Percentiles rank a stretch among this genome's conserved stretches.
Conservation (phyloP, 169 alveolate species). For the Plasmodium knowlesi region DNA sequence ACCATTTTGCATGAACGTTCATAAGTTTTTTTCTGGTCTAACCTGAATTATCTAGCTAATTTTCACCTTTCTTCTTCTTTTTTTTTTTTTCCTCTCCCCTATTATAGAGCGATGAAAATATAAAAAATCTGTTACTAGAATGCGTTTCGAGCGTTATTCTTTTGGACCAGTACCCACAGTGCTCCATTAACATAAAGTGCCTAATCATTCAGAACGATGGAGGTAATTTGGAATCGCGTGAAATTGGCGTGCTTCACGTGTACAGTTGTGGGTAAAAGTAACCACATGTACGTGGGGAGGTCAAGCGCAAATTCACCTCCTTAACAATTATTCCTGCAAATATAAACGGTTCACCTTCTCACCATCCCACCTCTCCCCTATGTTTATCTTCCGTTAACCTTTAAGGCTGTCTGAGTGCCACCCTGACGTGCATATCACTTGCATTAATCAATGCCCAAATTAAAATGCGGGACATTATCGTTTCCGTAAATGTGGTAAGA, state of each 20-base stretch:
- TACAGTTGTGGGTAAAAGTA: background rate
- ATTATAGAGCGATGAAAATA: constrained; percentile 45
- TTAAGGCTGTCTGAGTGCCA: constrained; percentile 63
- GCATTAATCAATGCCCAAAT: constrained; percentile 55
- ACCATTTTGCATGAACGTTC: constrained; percentile 3
- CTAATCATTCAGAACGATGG: constrained; percentile 65
- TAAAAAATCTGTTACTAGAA: constrained; percentile 37
- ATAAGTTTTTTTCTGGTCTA: background rate
- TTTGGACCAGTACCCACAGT: constrained; percentile 44
- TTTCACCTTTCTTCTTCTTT: background rate
- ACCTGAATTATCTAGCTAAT: background rate
- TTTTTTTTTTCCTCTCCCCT: background rate
- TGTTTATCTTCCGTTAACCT: background rate
- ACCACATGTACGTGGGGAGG: background rate
- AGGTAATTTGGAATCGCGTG: background rate
- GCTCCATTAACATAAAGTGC: constrained; percentile 60
- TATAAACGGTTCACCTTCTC: background rate
- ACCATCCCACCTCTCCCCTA: background rate
- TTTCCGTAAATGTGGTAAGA: constrained; percentile 53
- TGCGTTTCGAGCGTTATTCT: constrained; percentile 44
- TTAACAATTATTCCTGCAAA: background rate
- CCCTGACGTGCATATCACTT: constrained; percentile 62
- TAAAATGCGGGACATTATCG: constrained; percentile 56
- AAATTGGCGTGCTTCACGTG: background rate
- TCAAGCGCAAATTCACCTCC: background rate